Conservation (phyloP, 2,329 filamentous ascomycete species). For the Fusarium buharicum region DNA sequence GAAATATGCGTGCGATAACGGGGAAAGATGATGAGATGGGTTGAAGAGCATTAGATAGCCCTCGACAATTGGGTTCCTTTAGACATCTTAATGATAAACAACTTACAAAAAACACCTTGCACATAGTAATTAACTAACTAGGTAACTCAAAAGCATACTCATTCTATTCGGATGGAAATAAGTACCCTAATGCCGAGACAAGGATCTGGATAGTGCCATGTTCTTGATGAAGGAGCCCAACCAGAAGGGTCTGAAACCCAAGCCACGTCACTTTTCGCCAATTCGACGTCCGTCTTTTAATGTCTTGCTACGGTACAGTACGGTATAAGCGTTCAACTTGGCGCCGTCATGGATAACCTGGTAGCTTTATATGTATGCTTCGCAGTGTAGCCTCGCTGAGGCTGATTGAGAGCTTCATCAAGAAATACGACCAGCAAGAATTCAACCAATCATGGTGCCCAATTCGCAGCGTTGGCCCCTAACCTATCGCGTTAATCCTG, state of each 20-base stretch:
- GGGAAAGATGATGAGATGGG: conserved; percentile 11
- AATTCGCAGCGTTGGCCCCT: conserved; percentile 33
- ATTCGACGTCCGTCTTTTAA: background rate
- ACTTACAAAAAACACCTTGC: too few species aligned
- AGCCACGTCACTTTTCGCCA: conserved; percentile 15
- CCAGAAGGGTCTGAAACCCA: conserved; percentile 31
- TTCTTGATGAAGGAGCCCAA: conserved; percentile 1
- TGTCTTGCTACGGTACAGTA: background rate
- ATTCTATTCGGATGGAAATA: too few species aligned
- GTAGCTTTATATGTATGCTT: background rate
- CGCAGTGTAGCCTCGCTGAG: conserved; percentile 2
- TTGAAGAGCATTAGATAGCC: background rate
- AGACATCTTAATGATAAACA: too few species aligned
- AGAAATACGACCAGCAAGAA: background rate
- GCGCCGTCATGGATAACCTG: conserved; percentile 18
- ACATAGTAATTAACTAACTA: too few species aligned
- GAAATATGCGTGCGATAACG: conserved; percentile 27
- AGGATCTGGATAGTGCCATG: background rate
- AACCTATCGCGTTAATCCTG: conserved; percentile 3
- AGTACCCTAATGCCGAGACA: background rate
- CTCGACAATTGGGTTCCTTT: too few species aligned
- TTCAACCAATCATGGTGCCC: conserved; percentile 37
- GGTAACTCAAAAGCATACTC: too few species aligned
- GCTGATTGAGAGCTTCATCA: conserved; percentile 8
- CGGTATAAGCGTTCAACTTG: background rate